phyloP scores from a whole-genome alignment of 1,284 basidiomycete genomes.

The Microbotryomycetes sp. region DNA sequence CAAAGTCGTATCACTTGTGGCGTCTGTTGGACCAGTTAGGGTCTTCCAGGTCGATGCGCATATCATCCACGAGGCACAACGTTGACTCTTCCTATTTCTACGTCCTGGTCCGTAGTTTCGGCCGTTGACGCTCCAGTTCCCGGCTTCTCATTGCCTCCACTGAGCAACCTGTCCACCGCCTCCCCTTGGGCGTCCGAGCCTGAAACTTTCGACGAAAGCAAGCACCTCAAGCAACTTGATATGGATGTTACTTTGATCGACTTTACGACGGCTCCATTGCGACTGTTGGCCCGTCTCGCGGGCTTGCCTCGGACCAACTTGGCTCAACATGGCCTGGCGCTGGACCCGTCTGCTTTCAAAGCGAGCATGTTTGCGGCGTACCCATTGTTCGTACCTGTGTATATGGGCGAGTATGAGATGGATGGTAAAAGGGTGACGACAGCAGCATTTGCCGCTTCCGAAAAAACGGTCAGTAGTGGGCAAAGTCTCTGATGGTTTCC shows the following conservation, averaged over 20 bases:
- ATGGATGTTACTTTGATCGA: constrained; percentile 10
- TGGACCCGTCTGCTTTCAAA: constrained; percentile 13
- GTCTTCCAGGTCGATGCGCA: too few species aligned
- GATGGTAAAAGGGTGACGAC: constrained; percentile 15
- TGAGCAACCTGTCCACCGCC: constrained; percentile 11
- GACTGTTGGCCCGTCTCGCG: constrained; percentile 11
- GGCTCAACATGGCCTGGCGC: constrained; percentile 1
- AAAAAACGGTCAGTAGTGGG: not conserved
- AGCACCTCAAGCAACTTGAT: constrained; percentile 5
- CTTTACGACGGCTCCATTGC: constrained; percentile 16
- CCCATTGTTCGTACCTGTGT: constrained; percentile 24
- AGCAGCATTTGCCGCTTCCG: constrained; percentile 9
- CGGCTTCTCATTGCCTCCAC: constrained; percentile 19
- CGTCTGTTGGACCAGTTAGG: not conserved
- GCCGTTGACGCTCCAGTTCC: constrained; percentile 14
- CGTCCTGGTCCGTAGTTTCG: not conserved
- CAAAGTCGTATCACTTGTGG: not conserved
- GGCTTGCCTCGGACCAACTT: constrained; percentile 6
- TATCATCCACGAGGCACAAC: not conserved
- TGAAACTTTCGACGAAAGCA: constrained; percentile 8
- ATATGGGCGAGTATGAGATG: constrained; percentile 20
- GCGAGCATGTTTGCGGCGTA: constrained; percentile 13
- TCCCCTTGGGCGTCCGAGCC: constrained; percentile 3
- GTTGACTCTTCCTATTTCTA: not conserved
- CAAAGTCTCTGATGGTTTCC: too few species aligned